Base-by-base conservation (phyloP, 148 eudicot species). In the Fagopyrum homotropicum region DNA sequence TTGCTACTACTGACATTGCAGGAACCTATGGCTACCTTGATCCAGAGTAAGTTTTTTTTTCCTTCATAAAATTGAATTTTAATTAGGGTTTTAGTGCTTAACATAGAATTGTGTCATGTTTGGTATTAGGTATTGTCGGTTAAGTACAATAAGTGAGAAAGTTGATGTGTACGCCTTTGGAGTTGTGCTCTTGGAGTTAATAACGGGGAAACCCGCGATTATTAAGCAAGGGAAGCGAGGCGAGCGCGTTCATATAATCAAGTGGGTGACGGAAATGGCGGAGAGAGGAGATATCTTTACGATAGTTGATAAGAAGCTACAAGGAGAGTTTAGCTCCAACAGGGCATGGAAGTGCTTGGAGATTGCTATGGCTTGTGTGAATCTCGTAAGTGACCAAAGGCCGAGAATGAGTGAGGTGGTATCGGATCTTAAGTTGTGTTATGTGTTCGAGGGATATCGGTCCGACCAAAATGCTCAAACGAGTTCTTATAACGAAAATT, bases 11-110 rank as follows among this genome's bases (percentile, higher is more conserved):
- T 50, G 75, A 76, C 11, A 83, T 85, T 29, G 72, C 78, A 0
- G 84, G 83, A 8, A 83, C 88, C 5, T 75, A 71, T 12, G 88
- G 88, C 1, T 85, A 85, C 74, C 64, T 79, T 50, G 88, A 83
- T 81, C 86, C 84, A 17, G 83, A 85, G 88, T 83, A 79, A 81
- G 88, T 14, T n/a, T 50, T 56, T 5, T 54, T 12, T 4, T 15
- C 1, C 9, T 29, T 6, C 4, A 8, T 12, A 49, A n/a, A 22
- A 4, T 48, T 22, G 7, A 6, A 19, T 1, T 6, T 50, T 9
- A 4, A 54, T 2, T 3, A 16, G 6, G 7, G 12, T 30, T 5
- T 10, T 29, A 22, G n/a, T 45, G 9, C 11, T 72, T 17, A 14
- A 43, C 9, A 9, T 10, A 12, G 22, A 26, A 45, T 35, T 72